Percentiles rank a stretch among this genome's conserved stretches.
Evolutionary conservation across 139 green algal genomes (phyloP).

Genomic region (Chlorella sp.): DNA sequence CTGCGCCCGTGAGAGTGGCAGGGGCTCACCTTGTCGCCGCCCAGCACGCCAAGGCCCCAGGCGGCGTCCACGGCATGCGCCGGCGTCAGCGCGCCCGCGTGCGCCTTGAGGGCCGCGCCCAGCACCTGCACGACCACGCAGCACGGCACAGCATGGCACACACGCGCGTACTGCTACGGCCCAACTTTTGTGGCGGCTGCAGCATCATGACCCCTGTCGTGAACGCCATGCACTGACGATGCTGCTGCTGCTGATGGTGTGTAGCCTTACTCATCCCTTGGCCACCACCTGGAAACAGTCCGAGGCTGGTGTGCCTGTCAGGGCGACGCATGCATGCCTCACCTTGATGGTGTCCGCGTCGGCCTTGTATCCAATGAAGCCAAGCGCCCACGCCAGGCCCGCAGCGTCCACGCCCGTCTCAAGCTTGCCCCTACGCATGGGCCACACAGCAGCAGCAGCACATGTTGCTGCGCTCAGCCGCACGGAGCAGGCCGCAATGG

Average conservation of each 20-base stretch:
- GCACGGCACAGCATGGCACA: neutral
- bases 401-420: slow-evolving; percentile 34
- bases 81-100: slow-evolving; percentile 17
- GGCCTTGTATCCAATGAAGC: slow-evolving; percentile 28
- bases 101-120: slow-evolving; percentile 18
- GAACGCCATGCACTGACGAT: no score
- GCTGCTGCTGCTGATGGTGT: no score
- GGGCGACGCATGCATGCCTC: no score
- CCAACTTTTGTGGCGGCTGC: no score
- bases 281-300: no score
- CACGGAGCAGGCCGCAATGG: no score
- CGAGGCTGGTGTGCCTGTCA: no score
- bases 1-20: no score
- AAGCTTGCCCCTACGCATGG: slow-evolving; percentile 30
- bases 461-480: no score
- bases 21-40: slow-evolving; percentile 10
- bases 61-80: slow-evolving; percentile 33
- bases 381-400: slow-evolving; percentile 38
- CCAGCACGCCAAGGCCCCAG: slow-evolving; percentile 40
- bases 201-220: no score
- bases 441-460: neutral
- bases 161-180: no score
- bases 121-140: slow-evolving; percentile 15
- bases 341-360: slow-evolving; percentile 21
- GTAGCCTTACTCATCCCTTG: no score